Conservation (phyloP, 495 filamentous ascomycete genomes). For the Tetracladium marchalianum region DNA sequence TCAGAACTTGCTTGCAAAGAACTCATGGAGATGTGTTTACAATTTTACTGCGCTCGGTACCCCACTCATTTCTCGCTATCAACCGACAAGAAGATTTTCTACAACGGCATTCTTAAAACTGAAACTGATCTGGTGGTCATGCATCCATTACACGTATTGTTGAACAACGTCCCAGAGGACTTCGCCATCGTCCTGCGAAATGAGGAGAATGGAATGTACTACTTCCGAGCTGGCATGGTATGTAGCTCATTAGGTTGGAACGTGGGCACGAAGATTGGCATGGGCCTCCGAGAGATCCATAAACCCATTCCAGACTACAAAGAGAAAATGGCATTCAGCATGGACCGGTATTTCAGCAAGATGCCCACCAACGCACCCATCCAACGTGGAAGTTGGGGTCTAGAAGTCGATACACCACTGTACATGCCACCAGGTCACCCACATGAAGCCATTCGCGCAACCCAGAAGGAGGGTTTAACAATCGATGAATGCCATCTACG, state of each 20-base stretch:
- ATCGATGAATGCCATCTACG: constrained; percentile 59
- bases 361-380: constrained; percentile 67
- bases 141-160: constrained; percentile 60
- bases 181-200: constrained; percentile 75
- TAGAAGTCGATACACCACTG: constrained; percentile 69
- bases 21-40: constrained; percentile 80
- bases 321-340: constrained; percentile 81
- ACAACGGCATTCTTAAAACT: constrained; percentile 61
- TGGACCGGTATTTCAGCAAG: constrained; percentile 85
- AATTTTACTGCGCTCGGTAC: constrained; percentile 72
- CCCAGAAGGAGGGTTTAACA: constrained; percentile 45
- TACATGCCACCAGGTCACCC: constrained; percentile 72
- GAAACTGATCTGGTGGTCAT: constrained; percentile 51
- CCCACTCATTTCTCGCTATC: constrained; percentile 67
- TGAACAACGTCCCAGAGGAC: constrained; percentile 83
- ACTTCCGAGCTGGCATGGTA: constrained; percentile 67
- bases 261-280: constrained; percentile 63
- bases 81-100: constrained; percentile 47
- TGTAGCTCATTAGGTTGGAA: constrained; percentile 81
- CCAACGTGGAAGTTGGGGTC: constrained; percentile 80
- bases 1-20: constrained; percentile 79
- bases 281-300: constrained; percentile 68
- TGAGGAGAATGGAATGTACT: constrained; percentile 60
- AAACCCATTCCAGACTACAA: constrained; percentile 75
- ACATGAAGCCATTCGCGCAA: constrained; percentile 45